These are phyloP conservation scores for Beauveria sp. DNA, from an alignment of 2,329 filamentous ascomycete genomes.

Conservation along the genomic window DNA sequence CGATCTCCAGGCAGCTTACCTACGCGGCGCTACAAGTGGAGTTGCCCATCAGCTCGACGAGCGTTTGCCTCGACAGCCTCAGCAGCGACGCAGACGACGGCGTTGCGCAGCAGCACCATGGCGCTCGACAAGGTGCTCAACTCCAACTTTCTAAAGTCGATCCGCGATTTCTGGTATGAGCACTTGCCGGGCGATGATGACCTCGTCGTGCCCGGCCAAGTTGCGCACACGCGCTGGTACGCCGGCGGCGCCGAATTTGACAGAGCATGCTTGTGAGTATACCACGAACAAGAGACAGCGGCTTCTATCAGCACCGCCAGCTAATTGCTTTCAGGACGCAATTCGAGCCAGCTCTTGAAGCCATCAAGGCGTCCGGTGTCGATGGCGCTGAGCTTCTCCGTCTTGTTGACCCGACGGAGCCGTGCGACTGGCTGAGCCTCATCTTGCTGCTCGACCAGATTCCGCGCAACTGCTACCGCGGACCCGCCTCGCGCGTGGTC, in stretches of 20 bases:
- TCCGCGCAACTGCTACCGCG: slow-evolving; percentile 53
- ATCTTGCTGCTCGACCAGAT: slow-evolving; percentile 56
- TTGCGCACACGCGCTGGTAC: slow-evolving; percentile 28
- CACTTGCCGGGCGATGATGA: slow-evolving; percentile 22
- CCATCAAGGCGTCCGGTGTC: slow-evolving; percentile 21
- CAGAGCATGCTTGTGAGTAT: slow-evolving; percentile 26
- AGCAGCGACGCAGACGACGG: neutral
- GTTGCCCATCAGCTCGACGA: neutral
- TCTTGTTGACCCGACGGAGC: slow-evolving; percentile 18
- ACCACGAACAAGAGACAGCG: no score
- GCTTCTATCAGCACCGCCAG: no score
- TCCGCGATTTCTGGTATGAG: slow-evolving; percentile 33
- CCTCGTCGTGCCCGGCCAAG: slow-evolving; percentile 19
- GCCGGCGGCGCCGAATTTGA: slow-evolving; percentile 27
- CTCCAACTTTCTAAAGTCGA: slow-evolving; percentile 21
- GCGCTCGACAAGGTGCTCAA: slow-evolving; percentile 18
- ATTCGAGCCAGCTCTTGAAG: slow-evolving; percentile 27
- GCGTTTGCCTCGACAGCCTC: neutral
- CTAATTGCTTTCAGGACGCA: slow-evolving; percentile 18
- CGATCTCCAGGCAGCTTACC: neutral
- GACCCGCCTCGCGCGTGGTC: slow-evolving; percentile 31
- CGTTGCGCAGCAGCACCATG: neutral
- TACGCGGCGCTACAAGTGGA: neutral
- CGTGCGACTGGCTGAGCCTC: slow-evolving; percentile 38
- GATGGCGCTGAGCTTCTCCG: slow-evolving; percentile 23